Evolutionary conservation across 2,329 filamentous ascomycete species (phyloP).

Genomic region (Graphiopsis chlorocephala): DNA sequence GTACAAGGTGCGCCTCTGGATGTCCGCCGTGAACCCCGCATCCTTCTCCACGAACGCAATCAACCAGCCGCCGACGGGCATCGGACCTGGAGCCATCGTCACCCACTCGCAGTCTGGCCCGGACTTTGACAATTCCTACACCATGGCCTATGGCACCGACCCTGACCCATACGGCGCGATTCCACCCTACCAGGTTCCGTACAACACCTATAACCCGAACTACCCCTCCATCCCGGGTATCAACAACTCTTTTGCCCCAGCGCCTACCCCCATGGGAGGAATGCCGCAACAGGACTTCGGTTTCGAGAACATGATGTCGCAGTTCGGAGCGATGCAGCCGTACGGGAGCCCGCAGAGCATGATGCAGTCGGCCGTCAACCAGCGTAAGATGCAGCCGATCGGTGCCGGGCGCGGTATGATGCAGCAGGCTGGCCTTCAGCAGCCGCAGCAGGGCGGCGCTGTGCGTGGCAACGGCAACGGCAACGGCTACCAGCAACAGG

Average conservation of each 20-base stretch:
- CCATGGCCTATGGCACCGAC: conserved; percentile 33
- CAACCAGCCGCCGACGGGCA: conserved; percentile 35
- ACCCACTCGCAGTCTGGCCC: conserved; percentile 10
- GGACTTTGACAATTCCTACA: conserved; percentile 29
- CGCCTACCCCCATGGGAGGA: not conserved
- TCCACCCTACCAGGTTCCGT: conserved; percentile 32
- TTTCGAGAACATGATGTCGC: not conserved
- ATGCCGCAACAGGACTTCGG: not conserved
- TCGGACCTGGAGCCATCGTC: conserved; percentile 37
- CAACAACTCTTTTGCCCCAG: conserved; percentile 30
- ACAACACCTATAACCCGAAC: conserved; percentile 35
- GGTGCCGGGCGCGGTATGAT: not conserved
- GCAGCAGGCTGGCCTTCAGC: not conserved
- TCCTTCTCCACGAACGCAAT: conserved; percentile 60
- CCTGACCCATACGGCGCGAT: conserved; percentile 35
- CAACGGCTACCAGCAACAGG: not conserved
- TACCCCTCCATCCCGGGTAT: conserved; percentile 34
- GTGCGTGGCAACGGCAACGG: not conserved
- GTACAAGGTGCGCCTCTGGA: conserved; percentile 99
- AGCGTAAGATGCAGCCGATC: conserved; percentile 11
- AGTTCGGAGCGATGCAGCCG: conserved; percentile 6
- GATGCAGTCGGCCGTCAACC: not conserved
- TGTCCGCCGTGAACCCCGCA: conserved; percentile 97
- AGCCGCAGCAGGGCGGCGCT: not conserved
- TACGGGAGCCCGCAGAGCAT: not conserved